Conservation (phyloP, 2,329 filamentous ascomycete genomes). For the Colletotrichum siamense region DNA sequence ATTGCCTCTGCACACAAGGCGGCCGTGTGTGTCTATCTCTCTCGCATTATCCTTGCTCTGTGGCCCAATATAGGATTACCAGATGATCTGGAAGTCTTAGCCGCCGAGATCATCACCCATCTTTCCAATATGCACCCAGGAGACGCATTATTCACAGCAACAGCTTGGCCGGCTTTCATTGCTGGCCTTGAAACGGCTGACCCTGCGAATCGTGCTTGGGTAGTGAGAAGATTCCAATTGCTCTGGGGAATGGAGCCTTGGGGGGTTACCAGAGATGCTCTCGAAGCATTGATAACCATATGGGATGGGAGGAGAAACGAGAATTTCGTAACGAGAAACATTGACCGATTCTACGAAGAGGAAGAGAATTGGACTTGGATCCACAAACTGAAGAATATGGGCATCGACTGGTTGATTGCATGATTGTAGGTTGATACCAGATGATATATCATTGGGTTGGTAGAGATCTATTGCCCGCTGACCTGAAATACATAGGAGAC, state of each 20-base stretch:
- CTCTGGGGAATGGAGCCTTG: not conserved
- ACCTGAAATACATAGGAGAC: not conserved
- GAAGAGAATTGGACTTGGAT: not conserved
- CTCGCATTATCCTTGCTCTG: not conserved
- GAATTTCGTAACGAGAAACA: not conserved
- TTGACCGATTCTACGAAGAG: not conserved
- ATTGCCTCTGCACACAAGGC: not conserved
- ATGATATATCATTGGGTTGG: not conserved
- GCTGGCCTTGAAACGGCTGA: not conserved
- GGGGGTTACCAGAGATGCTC: not conserved
- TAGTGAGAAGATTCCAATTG: not conserved
- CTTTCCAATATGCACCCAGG: not conserved
- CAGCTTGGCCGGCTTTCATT: not conserved
- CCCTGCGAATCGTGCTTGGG: not conserved
- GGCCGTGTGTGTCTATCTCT: not conserved
- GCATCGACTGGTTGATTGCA: not conserved
- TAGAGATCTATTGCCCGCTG: not conserved
- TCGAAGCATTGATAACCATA: not conserved
- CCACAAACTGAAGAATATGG: not conserved
- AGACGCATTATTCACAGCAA: not conserved
- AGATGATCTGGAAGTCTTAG: not conserved
- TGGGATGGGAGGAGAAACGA: not conserved
- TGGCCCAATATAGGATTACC: not conserved
- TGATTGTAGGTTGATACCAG: not conserved
- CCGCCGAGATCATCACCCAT: not conserved